Base-by-base conservation (phyloP, 2,329 filamentous ascomycete genomes). In the Metarhizium rileyi region DNA sequence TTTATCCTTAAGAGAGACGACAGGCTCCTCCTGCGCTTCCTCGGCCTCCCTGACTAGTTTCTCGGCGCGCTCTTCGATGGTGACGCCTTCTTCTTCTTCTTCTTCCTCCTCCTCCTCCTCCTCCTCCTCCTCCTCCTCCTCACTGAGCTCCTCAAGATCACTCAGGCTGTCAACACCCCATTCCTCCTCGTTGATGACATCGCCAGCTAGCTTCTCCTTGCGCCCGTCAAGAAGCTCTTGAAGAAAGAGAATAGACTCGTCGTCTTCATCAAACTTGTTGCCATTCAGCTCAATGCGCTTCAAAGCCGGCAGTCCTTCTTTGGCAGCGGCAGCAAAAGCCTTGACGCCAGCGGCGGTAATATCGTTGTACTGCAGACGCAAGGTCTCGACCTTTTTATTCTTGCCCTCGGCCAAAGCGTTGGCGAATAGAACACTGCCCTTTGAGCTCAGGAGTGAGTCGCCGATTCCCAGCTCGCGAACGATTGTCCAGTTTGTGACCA, bases 361-460 rank as follows among this genome's bases (percentile, higher is more conserved):
- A 57, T 98, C 93, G 70, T 97, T 97, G 75, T 86, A 97, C 65
- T 96, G 88, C 60, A 97, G 70, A 56, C 89, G 81, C 58, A 98
- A 72, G 9, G 83, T 82, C 71, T 95, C 81, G 22, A 98, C 74
- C 63, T 87, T 86, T 61, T 73, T 72, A 67, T 96, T 96, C 56
- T 82, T 78, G 40, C 88, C 90, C 62, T 82, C 76, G 4, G 76
- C 76, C 41, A 98, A 76, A 20, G 88, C 85, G 48, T 82, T 71
- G 16, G 83, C 86, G 14, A 98, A 75, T 52, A 86, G 72, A 16
- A 87, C 69, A 52, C 84, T 83, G 42, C 93, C 93, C 62, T 87
- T 85, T 40, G 81, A 80, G 50, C 86, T 81, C 45, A 98, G 76
- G 44, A 95, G 75, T 49, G 88, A 95, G 67, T 98, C 93, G 41